Conservation (phyloP, 257 asterid genomes). For the Solanum sparsipilum region DNA sequence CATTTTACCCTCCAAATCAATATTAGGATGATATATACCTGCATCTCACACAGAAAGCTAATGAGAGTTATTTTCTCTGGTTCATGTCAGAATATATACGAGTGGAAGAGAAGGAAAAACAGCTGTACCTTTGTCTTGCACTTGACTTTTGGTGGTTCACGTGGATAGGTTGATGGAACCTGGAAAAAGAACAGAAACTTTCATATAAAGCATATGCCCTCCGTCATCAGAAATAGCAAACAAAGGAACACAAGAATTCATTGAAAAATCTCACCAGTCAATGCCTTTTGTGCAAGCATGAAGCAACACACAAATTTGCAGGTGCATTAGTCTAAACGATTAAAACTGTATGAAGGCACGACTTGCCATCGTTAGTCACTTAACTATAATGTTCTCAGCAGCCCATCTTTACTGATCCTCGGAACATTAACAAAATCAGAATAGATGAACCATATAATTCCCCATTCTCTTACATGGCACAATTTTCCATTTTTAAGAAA, state of each 20-base stretch:
- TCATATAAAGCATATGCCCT: not conserved
- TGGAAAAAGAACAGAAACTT: conserved; percentile 18
- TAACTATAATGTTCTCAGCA: not conserved
- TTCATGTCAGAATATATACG: not conserved
- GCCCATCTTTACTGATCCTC: not conserved
- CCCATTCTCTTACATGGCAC: not conserved
- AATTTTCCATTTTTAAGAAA: not conserved
- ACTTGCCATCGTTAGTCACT: too few species aligned
- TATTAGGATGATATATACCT: conserved; percentile 86
- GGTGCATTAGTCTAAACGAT: too few species aligned
- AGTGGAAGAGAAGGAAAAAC: not conserved
- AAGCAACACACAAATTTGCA: too few species aligned
- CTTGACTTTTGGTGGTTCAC: conserved; percentile 23
- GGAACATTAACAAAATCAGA: not conserved
- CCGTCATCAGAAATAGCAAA: not conserved
- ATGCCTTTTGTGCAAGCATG: too few species aligned
- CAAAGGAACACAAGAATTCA: not conserved
- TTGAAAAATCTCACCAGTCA: too few species aligned
- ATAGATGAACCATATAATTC: not conserved
- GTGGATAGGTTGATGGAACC: conserved; percentile 20
- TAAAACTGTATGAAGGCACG: too few species aligned
- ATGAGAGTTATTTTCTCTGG: not conserved
- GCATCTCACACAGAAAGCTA: not conserved
- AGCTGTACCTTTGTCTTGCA: conserved; percentile 25
- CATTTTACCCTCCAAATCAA: conserved; percentile 80